Conservation (phyloP, 495 filamentous ascomycete genomes). For the Penicilliopsis zonata region DNA sequence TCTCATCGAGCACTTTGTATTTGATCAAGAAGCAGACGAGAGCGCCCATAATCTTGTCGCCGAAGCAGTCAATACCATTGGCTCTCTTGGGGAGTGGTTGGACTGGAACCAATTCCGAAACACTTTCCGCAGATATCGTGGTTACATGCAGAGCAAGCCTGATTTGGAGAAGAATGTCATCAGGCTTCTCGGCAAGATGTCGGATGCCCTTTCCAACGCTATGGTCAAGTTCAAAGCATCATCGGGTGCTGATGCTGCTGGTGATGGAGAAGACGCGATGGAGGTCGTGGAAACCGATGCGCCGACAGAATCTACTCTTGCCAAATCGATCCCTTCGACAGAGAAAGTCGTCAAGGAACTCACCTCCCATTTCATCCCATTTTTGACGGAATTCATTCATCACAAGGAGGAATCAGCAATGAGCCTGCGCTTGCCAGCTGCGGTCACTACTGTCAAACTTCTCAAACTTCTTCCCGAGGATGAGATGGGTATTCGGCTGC, state of each 20-base stretch:
- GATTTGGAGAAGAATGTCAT: slow-evolving; percentile 80
- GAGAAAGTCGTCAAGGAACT: slow-evolving; percentile 65
- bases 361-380: slow-evolving; percentile 60
- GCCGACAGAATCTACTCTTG: slow-evolving; percentile 35
- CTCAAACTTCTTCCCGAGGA: slow-evolving; percentile 64
- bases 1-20: slow-evolving; percentile 85
- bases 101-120: slow-evolving; percentile 89
- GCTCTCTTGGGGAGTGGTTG: slow-evolving; percentile 56
- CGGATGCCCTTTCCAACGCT: slow-evolving; percentile 55
- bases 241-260: slow-evolving; percentile 22
- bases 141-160: slow-evolving; percentile 67
- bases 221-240: slow-evolving; percentile 24
- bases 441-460: slow-evolving; percentile 75
- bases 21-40: slow-evolving; percentile 63
- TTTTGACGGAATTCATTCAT: slow-evolving; percentile 68
- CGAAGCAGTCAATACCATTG: slow-evolving; percentile 67
- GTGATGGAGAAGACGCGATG: slow-evolving; percentile 18
- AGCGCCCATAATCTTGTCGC: slow-evolving; percentile 74
- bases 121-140: slow-evolving; percentile 65
- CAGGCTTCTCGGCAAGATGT: slow-evolving; percentile 64
- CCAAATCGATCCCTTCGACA: slow-evolving; percentile 52
- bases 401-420: slow-evolving; percentile 90
- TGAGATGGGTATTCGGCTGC: slow-evolving; percentile 59
- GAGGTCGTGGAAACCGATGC: slow-evolving; percentile 16
- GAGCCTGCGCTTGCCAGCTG: slow-evolving; percentile 78